Percentiles rank a stretch among this genome's conserved stretches.
Evolutionary conservation across 148 eudicot species (phyloP).

Genomic region (Chenopodium formosanum): DNA sequence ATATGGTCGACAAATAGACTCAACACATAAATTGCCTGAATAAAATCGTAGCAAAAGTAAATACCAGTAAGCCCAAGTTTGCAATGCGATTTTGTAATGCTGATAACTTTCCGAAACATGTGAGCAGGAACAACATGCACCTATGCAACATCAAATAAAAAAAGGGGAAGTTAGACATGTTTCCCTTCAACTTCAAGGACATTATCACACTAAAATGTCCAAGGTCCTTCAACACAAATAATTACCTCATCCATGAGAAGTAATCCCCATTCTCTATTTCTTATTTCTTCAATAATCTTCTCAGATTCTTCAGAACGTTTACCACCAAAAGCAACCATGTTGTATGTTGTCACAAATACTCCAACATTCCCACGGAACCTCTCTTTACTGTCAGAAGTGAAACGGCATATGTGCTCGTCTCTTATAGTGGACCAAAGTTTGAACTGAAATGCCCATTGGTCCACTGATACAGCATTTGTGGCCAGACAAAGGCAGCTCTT

Average conservation of each 20-base stretch:
- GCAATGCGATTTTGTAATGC: constrained; percentile 94
- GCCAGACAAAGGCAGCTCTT: constrained; percentile 98
- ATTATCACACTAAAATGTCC: background rate
- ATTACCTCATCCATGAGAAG: constrained; percentile 94
- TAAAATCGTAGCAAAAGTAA: constrained; percentile 14
- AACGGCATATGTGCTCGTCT: constrained; percentile 91
- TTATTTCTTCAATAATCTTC: constrained; percentile 95
- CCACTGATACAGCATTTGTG: constrained; percentile 96
- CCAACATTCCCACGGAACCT: constrained; percentile 92
- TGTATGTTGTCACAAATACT: constrained; percentile 87
- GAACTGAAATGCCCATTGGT: constrained; percentile 99
- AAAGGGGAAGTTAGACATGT: constrained; percentile 5
- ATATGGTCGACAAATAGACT: background rate
- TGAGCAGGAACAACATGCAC: constrained; percentile 99
- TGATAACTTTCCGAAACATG: constrained; percentile 98
- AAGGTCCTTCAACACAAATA: constrained; percentile 2
- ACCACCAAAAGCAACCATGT: constrained; percentile 99
- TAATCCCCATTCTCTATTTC: constrained; percentile 97
- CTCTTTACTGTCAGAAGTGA: constrained; percentile 98
- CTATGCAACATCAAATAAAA: constrained; percentile 36
- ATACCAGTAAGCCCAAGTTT: constrained; percentile 97
- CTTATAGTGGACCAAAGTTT: constrained; percentile 94
- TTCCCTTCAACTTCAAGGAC: constrained; percentile 5
- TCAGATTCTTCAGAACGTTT: constrained; percentile 99
- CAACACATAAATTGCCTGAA: constrained; percentile 6